Percentiles rank a stretch among this genome's conserved stretches.
Conservation (phyloP, 305 asterid genomes). For the Solanum chacoense region DNA sequence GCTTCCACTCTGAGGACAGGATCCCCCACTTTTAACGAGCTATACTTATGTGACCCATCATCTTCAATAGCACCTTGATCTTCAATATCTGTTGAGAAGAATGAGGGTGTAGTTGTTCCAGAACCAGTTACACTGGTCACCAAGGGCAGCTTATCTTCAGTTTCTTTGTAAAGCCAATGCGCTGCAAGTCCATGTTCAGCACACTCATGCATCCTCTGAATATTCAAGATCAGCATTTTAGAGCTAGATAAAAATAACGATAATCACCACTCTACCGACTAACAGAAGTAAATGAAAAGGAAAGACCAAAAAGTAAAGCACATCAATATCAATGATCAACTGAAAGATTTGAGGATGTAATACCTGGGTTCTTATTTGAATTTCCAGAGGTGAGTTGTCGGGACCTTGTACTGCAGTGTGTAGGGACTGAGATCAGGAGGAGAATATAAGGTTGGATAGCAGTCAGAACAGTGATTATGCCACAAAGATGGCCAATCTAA, state of each 20-base stretch:
- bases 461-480: constrained; percentile 9
- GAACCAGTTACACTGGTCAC: constrained; percentile 34
- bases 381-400: constrained; percentile 76
- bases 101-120: constrained; percentile 29
- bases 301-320: background rate
- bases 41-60: constrained; percentile 39
- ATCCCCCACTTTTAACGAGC: constrained; percentile 75
- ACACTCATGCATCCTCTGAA: constrained; percentile 89
- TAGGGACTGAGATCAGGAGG: constrained; percentile 54
- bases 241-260: background rate
- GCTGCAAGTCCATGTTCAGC: constrained; percentile 99
- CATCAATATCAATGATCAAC: background rate
- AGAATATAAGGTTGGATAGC: constrained; percentile 17
- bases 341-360: constrained; percentile 1
- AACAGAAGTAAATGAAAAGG: background rate
- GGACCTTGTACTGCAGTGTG: constrained; percentile 98
- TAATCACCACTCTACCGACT: background rate
- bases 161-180: constrained; percentile 97
- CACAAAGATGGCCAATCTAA: background rate
- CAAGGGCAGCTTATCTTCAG: constrained; percentile 50
- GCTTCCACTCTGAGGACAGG: constrained; percentile 99
- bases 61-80: constrained; percentile 41
- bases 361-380: constrained; percentile 96
- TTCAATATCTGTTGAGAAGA: constrained; percentile 45
- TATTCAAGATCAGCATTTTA: constrained; percentile 6